A percentile compares a stretch with the other conserved stretches of the same genome.
Evolutionary conservation across 2,329 filamentous ascomycete species (phyloP).

Genomic region (Penicillium sp.): DNA sequence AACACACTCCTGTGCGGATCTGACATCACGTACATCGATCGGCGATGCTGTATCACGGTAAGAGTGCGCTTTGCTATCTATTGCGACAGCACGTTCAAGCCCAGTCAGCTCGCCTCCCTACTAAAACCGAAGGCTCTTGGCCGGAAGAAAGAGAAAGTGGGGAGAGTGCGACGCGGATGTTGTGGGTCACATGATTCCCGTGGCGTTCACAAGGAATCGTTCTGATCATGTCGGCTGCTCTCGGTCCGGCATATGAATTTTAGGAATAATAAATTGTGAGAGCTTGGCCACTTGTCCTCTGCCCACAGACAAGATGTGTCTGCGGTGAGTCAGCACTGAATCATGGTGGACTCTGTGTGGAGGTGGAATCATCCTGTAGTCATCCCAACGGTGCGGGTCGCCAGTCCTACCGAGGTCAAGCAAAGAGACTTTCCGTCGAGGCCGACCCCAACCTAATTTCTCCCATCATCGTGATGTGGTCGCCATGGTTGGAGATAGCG

Average conservation of each 20-base stretch:
- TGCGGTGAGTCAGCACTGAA: neutral
- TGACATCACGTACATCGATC: slow-evolving; percentile 2
- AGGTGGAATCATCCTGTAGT: too few species aligned
- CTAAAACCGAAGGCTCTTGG: neutral
- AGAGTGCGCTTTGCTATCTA: neutral
- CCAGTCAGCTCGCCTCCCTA: neutral
- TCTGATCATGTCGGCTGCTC: neutral
- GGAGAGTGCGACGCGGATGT: neutral
- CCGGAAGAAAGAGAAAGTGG: neutral
- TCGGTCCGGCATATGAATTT: neutral
- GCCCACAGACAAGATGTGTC: neutral
- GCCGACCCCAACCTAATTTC: neutral
- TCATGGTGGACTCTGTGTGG: neutral
- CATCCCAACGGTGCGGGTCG: neutral
- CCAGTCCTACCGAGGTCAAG: neutral
- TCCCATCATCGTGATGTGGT: neutral
- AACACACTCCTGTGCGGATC: neutral
- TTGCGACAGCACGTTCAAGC: neutral
- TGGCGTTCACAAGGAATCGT: neutral
- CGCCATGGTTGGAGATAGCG: neutral
- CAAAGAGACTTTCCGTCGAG: neutral
- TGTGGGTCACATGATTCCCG: neutral
- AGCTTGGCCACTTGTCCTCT: neutral
- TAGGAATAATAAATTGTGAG: neutral
- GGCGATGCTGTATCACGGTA: neutral